These are phyloP conservation scores for Salix suchowensis DNA, from an alignment of 345 rosid genomes.

Conservation along the genomic window DNA sequence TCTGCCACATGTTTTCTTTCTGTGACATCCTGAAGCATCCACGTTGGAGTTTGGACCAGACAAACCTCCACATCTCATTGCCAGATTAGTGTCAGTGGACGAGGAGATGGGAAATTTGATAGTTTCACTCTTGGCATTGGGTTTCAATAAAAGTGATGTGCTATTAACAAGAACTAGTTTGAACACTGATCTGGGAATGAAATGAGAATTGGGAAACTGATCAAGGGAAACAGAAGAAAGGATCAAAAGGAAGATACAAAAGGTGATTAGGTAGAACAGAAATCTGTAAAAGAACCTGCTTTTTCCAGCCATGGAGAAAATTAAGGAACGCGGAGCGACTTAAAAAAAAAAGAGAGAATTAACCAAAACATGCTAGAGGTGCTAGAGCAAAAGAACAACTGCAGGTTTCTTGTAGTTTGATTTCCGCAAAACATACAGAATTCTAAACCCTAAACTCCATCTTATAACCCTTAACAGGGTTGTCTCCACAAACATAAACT, in stretches of 20 bases:
- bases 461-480: no score
- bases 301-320: slow-evolving; percentile 33
- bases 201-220: slow-evolving; percentile 44
- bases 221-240: slow-evolving; percentile 57
- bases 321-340: background rate
- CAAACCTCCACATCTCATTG: slow-evolving; percentile 5
- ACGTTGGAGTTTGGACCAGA: slow-evolving; percentile 11
- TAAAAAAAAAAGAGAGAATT: no score
- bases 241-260: slow-evolving; percentile 22
- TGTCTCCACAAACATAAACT: no score
- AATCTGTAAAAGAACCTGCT: slow-evolving; percentile 38
- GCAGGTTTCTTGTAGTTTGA: background rate
- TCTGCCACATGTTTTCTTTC: slow-evolving; percentile 21
- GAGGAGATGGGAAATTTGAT: slow-evolving; percentile 29
- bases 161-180: slow-evolving; percentile 56
- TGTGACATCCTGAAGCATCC: slow-evolving; percentile 13
- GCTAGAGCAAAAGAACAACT: background rate
- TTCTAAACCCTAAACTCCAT: no score
- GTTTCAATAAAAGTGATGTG: slow-evolving; percentile 34
- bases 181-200: slow-evolving; percentile 53
- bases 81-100: slow-evolving; percentile 20
- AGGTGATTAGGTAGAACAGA: slow-evolving; percentile 33
- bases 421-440: no score
- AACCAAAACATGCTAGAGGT: background rate
- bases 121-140: slow-evolving; percentile 11